Base-by-base conservation (phyloP, 179 eudicot species). In the Spinacia oleracea region DNA sequence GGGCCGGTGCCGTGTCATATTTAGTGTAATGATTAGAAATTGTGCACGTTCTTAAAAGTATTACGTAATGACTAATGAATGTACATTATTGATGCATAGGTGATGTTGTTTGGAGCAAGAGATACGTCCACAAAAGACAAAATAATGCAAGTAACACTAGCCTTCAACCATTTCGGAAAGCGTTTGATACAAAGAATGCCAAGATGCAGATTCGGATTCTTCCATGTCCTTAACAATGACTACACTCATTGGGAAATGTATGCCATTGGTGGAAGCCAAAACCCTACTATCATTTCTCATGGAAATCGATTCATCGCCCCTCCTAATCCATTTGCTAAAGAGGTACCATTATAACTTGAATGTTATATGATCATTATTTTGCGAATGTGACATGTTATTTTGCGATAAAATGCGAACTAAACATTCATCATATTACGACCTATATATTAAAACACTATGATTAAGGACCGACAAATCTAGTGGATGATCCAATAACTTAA, bases 191-290 rank as follows among this genome's bases (percentile, higher is more conserved):
- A 89, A 34, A 87, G 91, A 67, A 87, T 89, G 88, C 91, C 91
- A 21, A 75, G 91, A 65, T 85, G 81, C 15, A 77, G 89, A 64
- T 87, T 63, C 70, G 91, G 91, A 1, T 85, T 87, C 76, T 82
- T 82, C 65, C 91, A 89, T 73, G 80, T 85, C 0, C 84, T 89
- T 27, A 89, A 89, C 85, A 89, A 87, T 58, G 91, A 89, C 78
- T 89, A 89, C 72, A 89, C 91, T 67, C 87, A 82, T 46, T 89
- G 89, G 91, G 80, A 81, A 78, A 89, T 87, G 89, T 89, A 87
- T 29, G 91, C 91, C 63, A 87, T 89, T 10, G 91, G 89, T 58
- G 91, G 91, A 10, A 89, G 85, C 81, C 43, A 70, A 56, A 82
- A 87, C 35, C 91, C 91, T 29, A 85, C 86, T 27, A 83, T 89